Conservation (phyloP, 768 basidiomycete species). For the Pisolithus tinctorius region DNA sequence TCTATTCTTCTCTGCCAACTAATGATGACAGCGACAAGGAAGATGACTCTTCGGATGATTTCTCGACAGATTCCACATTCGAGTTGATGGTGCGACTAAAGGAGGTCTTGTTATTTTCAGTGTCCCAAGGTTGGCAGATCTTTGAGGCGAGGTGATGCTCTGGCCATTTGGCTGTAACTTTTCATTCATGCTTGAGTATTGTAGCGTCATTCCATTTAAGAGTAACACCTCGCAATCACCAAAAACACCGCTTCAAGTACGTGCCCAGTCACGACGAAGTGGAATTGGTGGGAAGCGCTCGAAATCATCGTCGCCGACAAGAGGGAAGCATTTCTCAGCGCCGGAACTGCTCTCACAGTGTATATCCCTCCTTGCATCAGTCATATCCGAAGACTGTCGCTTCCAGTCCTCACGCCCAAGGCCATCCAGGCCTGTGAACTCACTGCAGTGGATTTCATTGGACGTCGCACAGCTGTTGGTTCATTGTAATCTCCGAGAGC, state of each 20-base stretch:
- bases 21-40: slow-evolving; percentile 31
- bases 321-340: slow-evolving; percentile 26
- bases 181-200: background rate
- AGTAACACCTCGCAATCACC: background rate
- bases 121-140: slow-evolving; percentile 54
- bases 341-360: slow-evolving; percentile 55
- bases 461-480: slow-evolving; percentile 68
- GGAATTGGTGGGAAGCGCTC: slow-evolving; percentile 40
- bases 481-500: slow-evolving; percentile 44
- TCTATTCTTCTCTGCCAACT: slow-evolving; percentile 4
- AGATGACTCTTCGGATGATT: slow-evolving; percentile 30
- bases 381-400: slow-evolving; percentile 68
- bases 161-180: background rate
- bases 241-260: slow-evolving; percentile 36
- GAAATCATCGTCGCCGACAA: slow-evolving; percentile 44
- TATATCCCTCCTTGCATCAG: slow-evolving; percentile 52
- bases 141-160: slow-evolving; percentile 46
- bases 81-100: slow-evolving; percentile 57
- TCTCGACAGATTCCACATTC: slow-evolving; percentile 61
- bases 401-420: slow-evolving; percentile 53
- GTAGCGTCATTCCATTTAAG: background rate
- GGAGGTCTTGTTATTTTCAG: slow-evolving; percentile 51
- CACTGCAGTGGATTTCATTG: slow-evolving; percentile 64
- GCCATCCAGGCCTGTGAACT: slow-evolving; percentile 63
- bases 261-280: slow-evolving; percentile 22